Percentiles rank a stretch among this genome's conserved stretches.
phyloP scores from a whole-genome alignment of 2,329 filamentous ascomycete species.

The Celoporthe dispersa region DNA sequence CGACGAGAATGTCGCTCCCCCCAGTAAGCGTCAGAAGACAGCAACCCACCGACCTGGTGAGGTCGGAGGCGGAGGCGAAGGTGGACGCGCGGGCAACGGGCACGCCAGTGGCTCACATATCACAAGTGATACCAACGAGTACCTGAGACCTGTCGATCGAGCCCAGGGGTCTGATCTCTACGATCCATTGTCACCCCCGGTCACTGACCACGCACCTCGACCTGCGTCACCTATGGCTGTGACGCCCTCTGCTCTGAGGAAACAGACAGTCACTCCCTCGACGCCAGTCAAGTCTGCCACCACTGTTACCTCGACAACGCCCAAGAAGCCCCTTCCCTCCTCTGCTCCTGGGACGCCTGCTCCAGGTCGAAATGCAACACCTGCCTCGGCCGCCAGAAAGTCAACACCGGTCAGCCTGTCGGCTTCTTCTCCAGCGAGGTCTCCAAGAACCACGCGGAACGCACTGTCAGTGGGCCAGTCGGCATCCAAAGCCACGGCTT shows the following conservation, averaged over 20 bases:
- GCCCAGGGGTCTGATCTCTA: slow-evolving; percentile 20
- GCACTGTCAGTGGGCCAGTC: slow-evolving; percentile 14
- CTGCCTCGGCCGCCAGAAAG: not conserved
- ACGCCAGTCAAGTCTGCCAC: not conserved
- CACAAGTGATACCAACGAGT: slow-evolving; percentile 2
- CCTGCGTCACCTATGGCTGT: not conserved
- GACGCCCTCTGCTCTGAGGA: not conserved
- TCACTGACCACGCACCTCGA: not conserved
- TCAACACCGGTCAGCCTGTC: slow-evolving; percentile 1
- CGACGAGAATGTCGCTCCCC: not conserved
- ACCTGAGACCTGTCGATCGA: not conserved
- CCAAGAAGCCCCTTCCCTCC: not conserved
- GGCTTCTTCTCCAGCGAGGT: not conserved
- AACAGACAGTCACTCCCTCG: slow-evolving; percentile 9
- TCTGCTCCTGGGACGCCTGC: not conserved
- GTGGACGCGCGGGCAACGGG: not conserved
- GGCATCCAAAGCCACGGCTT: slow-evolving; percentile 17
- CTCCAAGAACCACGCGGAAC: slow-evolving; percentile 9
- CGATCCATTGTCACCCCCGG: slow-evolving; percentile 28
- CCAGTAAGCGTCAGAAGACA: slow-evolving; percentile 14
- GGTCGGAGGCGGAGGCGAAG: not conserved
- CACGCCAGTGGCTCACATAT: not conserved
- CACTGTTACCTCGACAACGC: not conserved
- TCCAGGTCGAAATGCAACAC: not conserved
- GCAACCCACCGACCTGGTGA: not conserved